Evolutionary conservation across 192 early-diverging fungal species (phyloP).

Genomic region (Coemansia sp.): DNA sequence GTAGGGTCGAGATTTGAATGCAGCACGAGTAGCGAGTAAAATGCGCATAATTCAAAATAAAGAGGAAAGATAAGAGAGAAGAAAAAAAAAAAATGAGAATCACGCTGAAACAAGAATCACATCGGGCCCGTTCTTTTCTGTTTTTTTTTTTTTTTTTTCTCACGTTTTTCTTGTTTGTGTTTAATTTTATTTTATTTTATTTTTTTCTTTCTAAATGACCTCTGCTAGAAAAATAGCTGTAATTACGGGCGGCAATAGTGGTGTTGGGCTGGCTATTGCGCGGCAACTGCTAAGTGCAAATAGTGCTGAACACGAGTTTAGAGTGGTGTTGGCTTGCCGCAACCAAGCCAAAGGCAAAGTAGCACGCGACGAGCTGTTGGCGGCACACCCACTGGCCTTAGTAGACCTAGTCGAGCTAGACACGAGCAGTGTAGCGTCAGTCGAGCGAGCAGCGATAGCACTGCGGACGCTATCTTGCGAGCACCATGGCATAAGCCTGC

Average conservation of each 20-base stretch:
- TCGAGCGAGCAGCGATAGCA: conserved; percentile 21
- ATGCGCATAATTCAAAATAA: neutral
- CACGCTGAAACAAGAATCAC: too few relatives aligned
- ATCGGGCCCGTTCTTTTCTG: neutral
- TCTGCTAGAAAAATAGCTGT: conserved; percentile 17
- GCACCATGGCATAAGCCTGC: conserved; percentile 18
- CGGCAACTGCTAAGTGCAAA: conserved; percentile 8
- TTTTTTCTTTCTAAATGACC: neutral
- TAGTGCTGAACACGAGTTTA: neutral
- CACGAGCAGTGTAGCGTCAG: conserved; percentile 48
- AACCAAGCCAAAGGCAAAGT: conserved; percentile 20
- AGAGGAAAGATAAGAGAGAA: neutral
- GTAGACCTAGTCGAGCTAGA: conserved; percentile 41
- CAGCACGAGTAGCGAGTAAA: neutral
- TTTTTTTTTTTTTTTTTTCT: neutral
- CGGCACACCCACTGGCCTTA: neutral
- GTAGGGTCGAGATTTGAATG: neutral
- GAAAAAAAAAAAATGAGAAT: neutral
- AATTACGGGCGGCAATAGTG: conserved; percentile 52
- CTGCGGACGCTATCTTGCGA: neutral
- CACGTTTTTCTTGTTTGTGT: neutral
- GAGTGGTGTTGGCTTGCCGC: conserved; percentile 52
- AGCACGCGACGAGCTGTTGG: conserved; percentile 26
- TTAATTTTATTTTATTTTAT: neutral
- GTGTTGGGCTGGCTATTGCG: conserved; percentile 44